Percentiles rank a stretch among this genome's conserved stretches.
Conservation (phyloP, 1,284 basidiomycete species). For the Porodaedalea pini region DNA sequence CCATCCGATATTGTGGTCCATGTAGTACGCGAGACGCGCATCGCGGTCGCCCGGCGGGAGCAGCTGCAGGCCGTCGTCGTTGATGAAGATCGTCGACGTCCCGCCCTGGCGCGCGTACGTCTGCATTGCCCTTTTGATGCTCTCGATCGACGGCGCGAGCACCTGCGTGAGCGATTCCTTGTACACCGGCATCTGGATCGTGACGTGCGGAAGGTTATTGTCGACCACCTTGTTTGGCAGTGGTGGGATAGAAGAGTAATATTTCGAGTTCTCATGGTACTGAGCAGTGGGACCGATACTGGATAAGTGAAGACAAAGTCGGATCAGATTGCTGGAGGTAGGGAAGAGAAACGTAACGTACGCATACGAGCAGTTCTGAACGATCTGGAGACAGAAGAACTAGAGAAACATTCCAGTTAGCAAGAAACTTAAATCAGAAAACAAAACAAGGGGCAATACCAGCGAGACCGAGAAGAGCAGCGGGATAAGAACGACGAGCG, state of each 20-base stretch:
- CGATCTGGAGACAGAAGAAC: conserved; percentile 60
- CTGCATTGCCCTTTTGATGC: conserved; percentile 82
- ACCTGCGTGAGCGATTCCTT: conserved; percentile 72
- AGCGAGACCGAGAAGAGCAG: conserved; percentile 71
- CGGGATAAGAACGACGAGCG: conserved; percentile 59
- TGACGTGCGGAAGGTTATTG: conserved; percentile 62
- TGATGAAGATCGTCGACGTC: conserved; percentile 69
- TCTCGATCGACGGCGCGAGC: conserved; percentile 62
- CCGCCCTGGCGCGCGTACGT: conserved; percentile 82
- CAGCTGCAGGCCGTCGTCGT: conserved; percentile 72
- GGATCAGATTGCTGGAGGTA: no score
- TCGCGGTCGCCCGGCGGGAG: conserved; percentile 59
- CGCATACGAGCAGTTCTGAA: conserved; percentile 57
- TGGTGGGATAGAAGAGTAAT: conserved; percentile 63
- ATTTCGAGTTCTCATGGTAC: conserved; percentile 68
- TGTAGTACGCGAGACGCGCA: conserved; percentile 69
- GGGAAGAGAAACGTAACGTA: no score
- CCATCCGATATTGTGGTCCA: conserved; percentile 79
- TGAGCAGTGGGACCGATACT: conserved; percentile 69
- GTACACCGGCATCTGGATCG: conserved; percentile 77
- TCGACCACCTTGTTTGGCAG: conserved; percentile 57
- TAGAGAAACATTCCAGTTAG: no score
- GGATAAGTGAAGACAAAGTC: no score
- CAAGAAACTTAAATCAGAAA: no score
- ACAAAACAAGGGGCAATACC: no score